Percentiles rank a stretch among this genome's conserved stretches.
Conservation (phyloP, 495 filamentous ascomycete species). For the Penicillium turbatum region DNA sequence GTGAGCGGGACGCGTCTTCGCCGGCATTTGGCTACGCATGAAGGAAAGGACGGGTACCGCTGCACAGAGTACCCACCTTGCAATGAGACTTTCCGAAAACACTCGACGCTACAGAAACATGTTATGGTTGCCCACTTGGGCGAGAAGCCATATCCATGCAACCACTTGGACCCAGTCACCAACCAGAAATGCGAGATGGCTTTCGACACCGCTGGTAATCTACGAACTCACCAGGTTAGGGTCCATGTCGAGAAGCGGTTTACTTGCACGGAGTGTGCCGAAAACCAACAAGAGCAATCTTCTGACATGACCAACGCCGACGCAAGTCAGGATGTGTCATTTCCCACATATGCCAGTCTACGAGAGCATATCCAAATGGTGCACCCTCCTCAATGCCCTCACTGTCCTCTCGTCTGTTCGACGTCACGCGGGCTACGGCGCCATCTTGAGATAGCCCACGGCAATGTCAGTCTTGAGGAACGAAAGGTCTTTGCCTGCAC, state of each 20-base stretch:
- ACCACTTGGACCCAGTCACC: slow-evolving; percentile 50
- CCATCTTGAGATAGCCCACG: slow-evolving; percentile 69
- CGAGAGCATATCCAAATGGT: slow-evolving; percentile 64
- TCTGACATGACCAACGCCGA: slow-evolving; percentile 12
- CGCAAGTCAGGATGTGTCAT: slow-evolving; percentile 43
- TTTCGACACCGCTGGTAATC: slow-evolving; percentile 64
- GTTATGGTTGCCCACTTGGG: slow-evolving; percentile 68
- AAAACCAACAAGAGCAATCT: slow-evolving; percentile 25
- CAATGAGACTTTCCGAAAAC: slow-evolving; percentile 77
- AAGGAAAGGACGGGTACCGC: slow-evolving; percentile 61
- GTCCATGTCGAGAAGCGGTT: slow-evolving; percentile 66
- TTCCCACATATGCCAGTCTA: slow-evolving; percentile 65
- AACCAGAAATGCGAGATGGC: slow-evolving; percentile 58
- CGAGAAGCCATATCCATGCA: slow-evolving; percentile 63
- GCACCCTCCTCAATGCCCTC: slow-evolving; percentile 70
- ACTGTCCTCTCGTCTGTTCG: slow-evolving; percentile 63
- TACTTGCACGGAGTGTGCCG: slow-evolving; percentile 65
- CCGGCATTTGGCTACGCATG: slow-evolving; percentile 62
- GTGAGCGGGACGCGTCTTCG: slow-evolving; percentile 67
- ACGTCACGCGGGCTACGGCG: slow-evolving; percentile 57
- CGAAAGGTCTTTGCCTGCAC: slow-evolving; percentile 62
- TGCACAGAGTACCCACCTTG: slow-evolving; percentile 76
- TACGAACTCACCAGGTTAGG: slow-evolving; percentile 66
- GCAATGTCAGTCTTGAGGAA: slow-evolving; percentile 54
- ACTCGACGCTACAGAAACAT: slow-evolving; percentile 80